Percentiles rank a stretch among this genome's conserved stretches.
Evolutionary conservation across 768 basidiomycete genomes (phyloP).

Genomic region (Russula abietina): DNA sequence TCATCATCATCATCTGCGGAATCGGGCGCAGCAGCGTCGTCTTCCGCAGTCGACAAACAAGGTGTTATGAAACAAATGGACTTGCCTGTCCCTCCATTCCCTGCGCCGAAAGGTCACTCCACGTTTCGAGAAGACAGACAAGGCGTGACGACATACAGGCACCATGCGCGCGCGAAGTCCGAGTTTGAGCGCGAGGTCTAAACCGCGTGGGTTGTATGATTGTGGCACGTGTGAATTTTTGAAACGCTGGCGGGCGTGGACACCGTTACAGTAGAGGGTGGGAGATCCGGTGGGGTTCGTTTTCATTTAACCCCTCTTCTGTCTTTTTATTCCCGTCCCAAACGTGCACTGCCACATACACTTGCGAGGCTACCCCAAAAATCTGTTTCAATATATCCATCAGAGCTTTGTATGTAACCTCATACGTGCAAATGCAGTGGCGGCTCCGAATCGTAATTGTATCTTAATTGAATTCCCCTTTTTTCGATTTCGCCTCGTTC

Average conservation of each 20-base stretch:
- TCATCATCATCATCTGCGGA: background rate
- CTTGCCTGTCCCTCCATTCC: background rate
- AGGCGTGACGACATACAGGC: background rate
- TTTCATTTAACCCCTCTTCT: background rate
- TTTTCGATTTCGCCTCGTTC: no score
- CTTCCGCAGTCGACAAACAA: background rate
- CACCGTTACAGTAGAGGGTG: no score
- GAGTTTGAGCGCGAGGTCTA: background rate
- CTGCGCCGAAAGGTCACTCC: conserved; percentile 3
- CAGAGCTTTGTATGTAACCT: no score
- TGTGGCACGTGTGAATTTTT: background rate
- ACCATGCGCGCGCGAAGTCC: background rate
- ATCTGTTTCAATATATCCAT: no score
- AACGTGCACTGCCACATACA: no score
- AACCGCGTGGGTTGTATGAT: background rate
- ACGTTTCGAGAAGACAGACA: conserved; percentile 19
- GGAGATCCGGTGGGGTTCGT: no score
- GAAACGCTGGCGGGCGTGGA: no score
- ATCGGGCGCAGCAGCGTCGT: background rate
- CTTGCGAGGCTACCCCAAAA: no score
- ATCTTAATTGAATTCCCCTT: no score
- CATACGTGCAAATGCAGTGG: no score
- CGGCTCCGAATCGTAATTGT: no score
- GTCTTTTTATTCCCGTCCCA: background rate
- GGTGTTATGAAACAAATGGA: background rate